Conservation (phyloP, 208 protist genomes). For the Phytomonas sp. region DNA sequence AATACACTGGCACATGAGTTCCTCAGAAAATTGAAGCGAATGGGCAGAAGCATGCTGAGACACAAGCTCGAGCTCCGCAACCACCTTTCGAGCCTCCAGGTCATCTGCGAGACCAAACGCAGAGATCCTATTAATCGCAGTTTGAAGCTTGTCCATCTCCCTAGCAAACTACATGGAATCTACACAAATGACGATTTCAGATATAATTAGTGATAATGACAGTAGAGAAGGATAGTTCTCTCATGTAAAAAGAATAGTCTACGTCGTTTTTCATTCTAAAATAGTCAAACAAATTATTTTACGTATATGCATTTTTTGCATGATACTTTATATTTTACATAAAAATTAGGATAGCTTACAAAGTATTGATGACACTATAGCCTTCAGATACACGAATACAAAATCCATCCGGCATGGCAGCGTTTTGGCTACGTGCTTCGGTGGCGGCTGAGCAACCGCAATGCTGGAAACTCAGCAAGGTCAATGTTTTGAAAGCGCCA, state of each 20-base stretch:
- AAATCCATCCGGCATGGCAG: not conserved
- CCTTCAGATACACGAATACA: not conserved
- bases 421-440: not conserved
- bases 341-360: not conserved
- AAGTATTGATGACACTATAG: not conserved
- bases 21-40: conserved; percentile 35
- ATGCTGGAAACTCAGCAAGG: conserved; percentile 56
- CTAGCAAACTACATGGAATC: not conserved
- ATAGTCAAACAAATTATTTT: not conserved
- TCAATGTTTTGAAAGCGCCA: conserved; percentile 38
- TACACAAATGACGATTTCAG: not conserved
- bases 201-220: not conserved
- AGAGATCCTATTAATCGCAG: conserved; percentile 26
- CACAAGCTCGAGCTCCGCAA: conserved; percentile 30
- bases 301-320: not conserved
- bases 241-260: not conserved
- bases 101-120: conserved; percentile 25
- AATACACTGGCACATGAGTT: conserved; percentile 34
- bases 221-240: not conserved
- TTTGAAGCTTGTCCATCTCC: not conserved
- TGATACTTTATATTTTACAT: not conserved
- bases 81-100: not conserved
- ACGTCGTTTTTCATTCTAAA: not conserved
- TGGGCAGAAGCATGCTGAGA: conserved; percentile 20
- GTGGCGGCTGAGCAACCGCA: conserved; percentile 38